These are phyloP conservation scores for Umbelopsis ramanniana DNA, from an alignment of 192 early-diverging fungal genomes.

Conservation along the genomic window DNA sequence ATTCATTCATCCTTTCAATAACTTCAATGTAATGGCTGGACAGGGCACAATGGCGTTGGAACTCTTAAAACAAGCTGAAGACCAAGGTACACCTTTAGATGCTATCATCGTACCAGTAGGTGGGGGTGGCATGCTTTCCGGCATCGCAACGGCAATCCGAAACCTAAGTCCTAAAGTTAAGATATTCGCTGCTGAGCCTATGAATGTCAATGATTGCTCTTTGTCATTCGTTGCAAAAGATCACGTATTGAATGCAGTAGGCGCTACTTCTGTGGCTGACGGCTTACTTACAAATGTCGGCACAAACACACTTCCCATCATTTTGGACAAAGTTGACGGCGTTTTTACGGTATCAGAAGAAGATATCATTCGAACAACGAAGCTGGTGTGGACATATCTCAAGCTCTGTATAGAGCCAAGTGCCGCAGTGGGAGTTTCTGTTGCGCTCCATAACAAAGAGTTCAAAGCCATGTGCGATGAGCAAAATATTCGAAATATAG, in stretches of 20 bases:
- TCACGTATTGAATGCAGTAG: background rate
- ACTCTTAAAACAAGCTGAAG: conserved; percentile 47
- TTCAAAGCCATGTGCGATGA: conserved; percentile 26
- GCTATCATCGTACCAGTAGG: conserved; percentile 57
- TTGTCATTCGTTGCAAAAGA: conserved; percentile 33
- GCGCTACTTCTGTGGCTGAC: conserved; percentile 51
- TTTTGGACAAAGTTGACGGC: conserved; percentile 50
- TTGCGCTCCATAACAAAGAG: conserved; percentile 49
- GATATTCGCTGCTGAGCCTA: conserved; percentile 59
- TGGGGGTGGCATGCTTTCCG: conserved; percentile 59
- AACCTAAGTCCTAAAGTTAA: conserved; percentile 34
- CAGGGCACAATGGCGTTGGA: conserved; percentile 62
- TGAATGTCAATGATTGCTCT: conserved; percentile 42
- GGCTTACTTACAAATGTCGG: conserved; percentile 55
- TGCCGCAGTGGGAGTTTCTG: conserved; percentile 55
- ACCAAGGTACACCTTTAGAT: conserved; percentile 42
- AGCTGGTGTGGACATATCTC: conserved; percentile 52
- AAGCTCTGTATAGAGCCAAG: conserved; percentile 60
- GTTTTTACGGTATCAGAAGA: conserved; percentile 58
- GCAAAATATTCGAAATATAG: conserved; percentile 45
- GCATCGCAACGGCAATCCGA: conserved; percentile 50
- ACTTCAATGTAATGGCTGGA: conserved; percentile 57
- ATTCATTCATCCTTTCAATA: conserved; percentile 57
- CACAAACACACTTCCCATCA: conserved; percentile 49
- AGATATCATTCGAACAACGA: conserved; percentile 54